phyloP scores from a whole-genome alignment of 768 basidiomycete genomes.

The Hygrocybe coccinea region DNA sequence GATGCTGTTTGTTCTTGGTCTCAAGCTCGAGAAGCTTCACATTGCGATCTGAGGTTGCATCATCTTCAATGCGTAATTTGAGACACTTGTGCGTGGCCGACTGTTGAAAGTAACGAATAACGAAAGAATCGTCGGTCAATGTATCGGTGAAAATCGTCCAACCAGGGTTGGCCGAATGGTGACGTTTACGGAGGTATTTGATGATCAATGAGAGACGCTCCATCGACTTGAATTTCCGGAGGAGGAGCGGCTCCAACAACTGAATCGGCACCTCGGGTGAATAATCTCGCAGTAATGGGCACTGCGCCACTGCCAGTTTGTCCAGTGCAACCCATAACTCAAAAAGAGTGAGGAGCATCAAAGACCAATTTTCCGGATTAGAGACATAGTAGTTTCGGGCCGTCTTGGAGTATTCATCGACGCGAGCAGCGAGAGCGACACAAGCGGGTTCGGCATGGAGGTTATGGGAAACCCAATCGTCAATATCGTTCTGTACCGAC shows the following conservation, averaged over 20 bases:
- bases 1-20: constrained; percentile 18
- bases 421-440: constrained; percentile 24
- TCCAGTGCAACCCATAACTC: constrained; percentile 50
- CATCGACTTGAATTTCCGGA: constrained; percentile 29
- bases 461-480: constrained; percentile 29
- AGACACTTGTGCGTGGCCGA: constrained; percentile 21
- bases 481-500: constrained; percentile 26
- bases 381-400: constrained; percentile 25
- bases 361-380: constrained; percentile 37
- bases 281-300: constrained; percentile 39
- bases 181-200: constrained; percentile 30
- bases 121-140: constrained; percentile 21
- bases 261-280: constrained; percentile 40
- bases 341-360: constrained; percentile 43
- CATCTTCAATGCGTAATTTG: constrained; percentile 23
- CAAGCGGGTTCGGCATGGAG: constrained; percentile 11
- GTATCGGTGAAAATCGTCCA: constrained; percentile 33
- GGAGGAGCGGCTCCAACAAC: constrained; percentile 40
- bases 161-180: constrained; percentile 7
- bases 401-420: constrained; percentile 20
- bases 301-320: constrained; percentile 25
- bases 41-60: constrained; percentile 17
- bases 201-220: constrained; percentile 23
- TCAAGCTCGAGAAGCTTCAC: constrained; percentile 26
- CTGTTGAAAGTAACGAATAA: constrained; percentile 30